Conservation (phyloP, 169 alveolate species). For the Theileria equi region DNA sequence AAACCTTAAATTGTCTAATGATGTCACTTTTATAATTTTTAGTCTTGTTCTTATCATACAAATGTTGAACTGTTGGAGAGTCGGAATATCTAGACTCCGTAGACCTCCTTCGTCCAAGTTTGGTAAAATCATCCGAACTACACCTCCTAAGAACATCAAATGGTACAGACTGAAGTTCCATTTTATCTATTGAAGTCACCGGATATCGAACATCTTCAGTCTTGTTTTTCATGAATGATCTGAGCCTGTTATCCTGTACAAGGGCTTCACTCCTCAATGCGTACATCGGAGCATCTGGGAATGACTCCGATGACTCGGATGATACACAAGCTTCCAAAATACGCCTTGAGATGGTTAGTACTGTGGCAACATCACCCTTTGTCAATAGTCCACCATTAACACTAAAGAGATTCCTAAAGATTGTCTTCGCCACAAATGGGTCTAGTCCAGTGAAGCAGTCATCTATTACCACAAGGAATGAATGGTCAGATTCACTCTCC, state of each 20-base stretch:
- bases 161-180: too few relatives aligned
- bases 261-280: too few relatives aligned
- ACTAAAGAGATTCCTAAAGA: constrained; percentile 66
- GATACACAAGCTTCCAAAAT: background rate
- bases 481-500: constrained; percentile 6
- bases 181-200: too few relatives aligned
- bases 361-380: constrained; percentile 41
- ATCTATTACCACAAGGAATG: constrained; percentile 67
- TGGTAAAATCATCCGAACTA: constrained; percentile 9
- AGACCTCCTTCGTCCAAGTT: constrained; percentile 4
- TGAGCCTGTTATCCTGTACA: too few relatives aligned
- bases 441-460: constrained; percentile 68
- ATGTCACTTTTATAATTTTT: background rate
- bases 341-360: constrained; percentile 13
- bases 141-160: too few relatives aligned
- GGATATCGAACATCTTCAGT: too few relatives aligned
- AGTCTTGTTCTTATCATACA: too few relatives aligned
- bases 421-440: constrained; percentile 59
- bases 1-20: background rate
- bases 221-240: too few relatives aligned
- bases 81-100: background rate
- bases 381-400: constrained; percentile 21
- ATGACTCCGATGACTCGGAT: too few relatives aligned
- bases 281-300: too few relatives aligned
- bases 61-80: background rate